Conservation (phyloP, 805 yeast species). For the Saccharomycopsis malanga region DNA sequence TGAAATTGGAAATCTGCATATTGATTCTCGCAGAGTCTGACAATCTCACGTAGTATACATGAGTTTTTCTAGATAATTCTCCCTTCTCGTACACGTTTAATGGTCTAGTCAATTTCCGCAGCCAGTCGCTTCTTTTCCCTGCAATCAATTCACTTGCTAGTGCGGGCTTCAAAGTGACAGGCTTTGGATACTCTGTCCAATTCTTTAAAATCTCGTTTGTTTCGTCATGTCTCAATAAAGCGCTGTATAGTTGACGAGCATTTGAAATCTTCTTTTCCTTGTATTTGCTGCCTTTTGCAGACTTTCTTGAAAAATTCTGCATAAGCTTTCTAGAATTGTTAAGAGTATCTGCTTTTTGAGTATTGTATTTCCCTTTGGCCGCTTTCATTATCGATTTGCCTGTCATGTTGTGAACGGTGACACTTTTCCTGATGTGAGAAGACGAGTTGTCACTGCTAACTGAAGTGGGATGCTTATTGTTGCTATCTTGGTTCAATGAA, state of each 20-base stretch:
- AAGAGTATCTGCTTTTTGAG: not conserved
- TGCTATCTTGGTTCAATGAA: not conserved
- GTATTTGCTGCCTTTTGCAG: not conserved
- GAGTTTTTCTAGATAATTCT: constrained; percentile 13
- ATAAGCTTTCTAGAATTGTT: not conserved
- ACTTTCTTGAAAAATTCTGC: not conserved
- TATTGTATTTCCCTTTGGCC: not conserved
- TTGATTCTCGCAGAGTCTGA: constrained; percentile 3
- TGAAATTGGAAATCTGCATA: constrained; percentile 28
- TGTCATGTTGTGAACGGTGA: constrained; percentile 1
- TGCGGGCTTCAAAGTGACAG: no score
- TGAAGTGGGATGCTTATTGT: not conserved
- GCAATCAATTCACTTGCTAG: no score
- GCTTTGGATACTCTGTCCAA: no score
- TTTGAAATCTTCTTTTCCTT: constrained; percentile 1
- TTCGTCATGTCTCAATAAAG: constrained; percentile 18
- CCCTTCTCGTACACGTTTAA: constrained; percentile 20
- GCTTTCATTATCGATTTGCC: constrained; percentile 6
- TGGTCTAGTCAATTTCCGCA: no score
- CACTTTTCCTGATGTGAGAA: not conserved
- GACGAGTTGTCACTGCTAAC: not conserved
- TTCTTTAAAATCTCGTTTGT: constrained; percentile 19
- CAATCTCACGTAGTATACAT: constrained; percentile 12
- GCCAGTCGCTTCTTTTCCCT: no score
- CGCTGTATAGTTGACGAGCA: constrained; percentile 13